Evolutionary conservation across 768 basidiomycete species (phyloP).

Genomic region (Dendrothele bispora): DNA sequence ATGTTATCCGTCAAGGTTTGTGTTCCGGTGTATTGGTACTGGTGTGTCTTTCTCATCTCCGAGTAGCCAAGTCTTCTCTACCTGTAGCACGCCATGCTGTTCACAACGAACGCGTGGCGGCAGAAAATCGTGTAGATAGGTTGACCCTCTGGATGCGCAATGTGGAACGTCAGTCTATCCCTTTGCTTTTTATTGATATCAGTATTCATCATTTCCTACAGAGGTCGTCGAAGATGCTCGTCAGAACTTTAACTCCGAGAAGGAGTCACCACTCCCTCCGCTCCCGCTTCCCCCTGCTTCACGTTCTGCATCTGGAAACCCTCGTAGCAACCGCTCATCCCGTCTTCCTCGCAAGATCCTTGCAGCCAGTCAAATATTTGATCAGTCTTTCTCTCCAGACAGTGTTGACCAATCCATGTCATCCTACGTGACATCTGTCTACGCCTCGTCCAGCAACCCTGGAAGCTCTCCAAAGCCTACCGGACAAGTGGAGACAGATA

Average conservation of each 20-base stretch:
- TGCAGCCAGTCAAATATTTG: constrained; percentile 72
- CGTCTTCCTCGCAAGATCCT: constrained; percentile 64
- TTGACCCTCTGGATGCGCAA: constrained; percentile 83
- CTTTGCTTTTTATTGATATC: background rate
- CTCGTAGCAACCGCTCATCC: constrained; percentile 42
- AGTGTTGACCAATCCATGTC: constrained; percentile 31
- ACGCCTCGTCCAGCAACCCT: constrained; percentile 22
- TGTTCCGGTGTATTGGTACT: background rate
- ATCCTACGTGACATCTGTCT: constrained; percentile 30
- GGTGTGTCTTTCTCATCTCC: constrained; percentile 2
- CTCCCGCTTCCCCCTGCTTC: constrained; percentile 63
- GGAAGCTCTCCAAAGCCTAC: constrained; percentile 16
- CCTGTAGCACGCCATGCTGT: constrained; percentile 54
- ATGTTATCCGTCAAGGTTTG: constrained; percentile 43
- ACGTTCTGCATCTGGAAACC: constrained; percentile 42
- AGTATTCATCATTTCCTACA: constrained; percentile 28
- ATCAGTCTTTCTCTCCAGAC: constrained; percentile 38
- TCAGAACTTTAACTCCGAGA: constrained; percentile 66
- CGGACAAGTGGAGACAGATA: constrained; percentile 21
- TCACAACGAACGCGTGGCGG: constrained; percentile 51
- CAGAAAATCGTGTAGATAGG: constrained; percentile 59
- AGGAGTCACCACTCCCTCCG: constrained; percentile 52
- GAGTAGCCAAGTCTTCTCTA: constrained; percentile 48
- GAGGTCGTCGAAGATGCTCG: constrained; percentile 83
- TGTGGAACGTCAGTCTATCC: constrained; percentile 67